Percentiles rank a stretch among this genome's conserved stretches.
Evolutionary conservation across 108 stramenopile species (phyloP).

Genomic region (Nannochloropsis granulata): DNA sequence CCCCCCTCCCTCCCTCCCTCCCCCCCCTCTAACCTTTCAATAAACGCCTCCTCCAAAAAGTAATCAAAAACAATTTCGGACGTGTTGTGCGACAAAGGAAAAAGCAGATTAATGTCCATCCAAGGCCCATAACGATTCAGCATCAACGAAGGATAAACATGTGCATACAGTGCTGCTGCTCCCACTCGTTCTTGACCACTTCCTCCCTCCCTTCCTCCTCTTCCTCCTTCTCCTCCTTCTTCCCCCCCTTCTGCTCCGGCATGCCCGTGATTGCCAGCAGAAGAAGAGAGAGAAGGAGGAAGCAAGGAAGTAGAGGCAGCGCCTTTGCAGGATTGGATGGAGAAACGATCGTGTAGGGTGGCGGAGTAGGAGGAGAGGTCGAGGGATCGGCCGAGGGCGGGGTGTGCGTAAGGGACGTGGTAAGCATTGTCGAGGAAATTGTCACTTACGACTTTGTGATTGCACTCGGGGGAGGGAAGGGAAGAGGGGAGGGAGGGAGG

Average conservation of each 20-base stretch:
- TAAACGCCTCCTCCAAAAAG: neutral
- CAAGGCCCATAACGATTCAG: conserved; percentile 36
- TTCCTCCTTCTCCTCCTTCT: too few relatives aligned
- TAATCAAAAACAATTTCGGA: conserved; percentile 17
- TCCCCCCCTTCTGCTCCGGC: too few relatives aligned
- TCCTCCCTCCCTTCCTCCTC: neutral
- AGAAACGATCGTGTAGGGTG: conserved; percentile 5
- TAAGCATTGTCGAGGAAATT: conserved; percentile 37
- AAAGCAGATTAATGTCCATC: conserved; percentile 30
- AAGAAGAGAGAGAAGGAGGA: neutral
- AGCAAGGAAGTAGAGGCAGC: neutral
- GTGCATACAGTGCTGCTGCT: conserved; percentile 7
- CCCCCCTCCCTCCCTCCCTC: neutral
- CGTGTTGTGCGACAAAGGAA: conserved; percentile 4
- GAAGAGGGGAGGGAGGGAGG: neutral
- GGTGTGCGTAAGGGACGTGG: conserved; percentile 33
- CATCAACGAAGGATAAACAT: conserved; percentile 27
- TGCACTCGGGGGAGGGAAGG: conserved; percentile 2
- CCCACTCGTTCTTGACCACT: conserved; percentile 9
- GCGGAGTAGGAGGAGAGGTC: conserved; percentile 15
- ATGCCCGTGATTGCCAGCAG: neutral
- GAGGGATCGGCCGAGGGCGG: conserved; percentile 13
- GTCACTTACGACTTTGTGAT: conserved; percentile 34
- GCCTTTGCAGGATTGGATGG: neutral
- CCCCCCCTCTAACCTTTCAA: neutral